Percentiles rank a stretch among this genome's conserved stretches.
These are phyloP conservation scores for Rhizopus delemar DNA, from an alignment of 371 early-diverging fungal genomes.

Conservation along the genomic window DNA sequence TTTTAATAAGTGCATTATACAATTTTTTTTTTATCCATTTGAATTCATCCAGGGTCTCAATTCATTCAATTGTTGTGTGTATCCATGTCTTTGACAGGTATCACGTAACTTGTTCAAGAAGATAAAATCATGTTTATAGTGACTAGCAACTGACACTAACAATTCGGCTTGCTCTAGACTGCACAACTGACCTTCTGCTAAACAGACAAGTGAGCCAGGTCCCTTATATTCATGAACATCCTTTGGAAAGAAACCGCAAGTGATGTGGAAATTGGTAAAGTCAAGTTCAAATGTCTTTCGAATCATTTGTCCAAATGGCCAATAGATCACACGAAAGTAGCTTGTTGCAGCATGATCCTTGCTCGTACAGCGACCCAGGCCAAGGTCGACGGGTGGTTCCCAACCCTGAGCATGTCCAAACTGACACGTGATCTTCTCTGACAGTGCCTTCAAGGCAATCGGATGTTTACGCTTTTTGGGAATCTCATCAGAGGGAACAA, in stretches of 20 bases:
- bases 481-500: neutral
- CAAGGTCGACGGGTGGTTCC: conserved; percentile 28
- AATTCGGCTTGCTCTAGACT: neutral
- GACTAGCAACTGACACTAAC: conserved; percentile 7
- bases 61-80: neutral
- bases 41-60: neutral
- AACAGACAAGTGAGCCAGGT: conserved; percentile 19
- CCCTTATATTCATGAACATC: conserved; percentile 33
- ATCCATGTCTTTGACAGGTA: conserved; percentile 10
- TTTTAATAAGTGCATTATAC: no score
- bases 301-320: conserved; percentile 28
- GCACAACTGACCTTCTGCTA: conserved; percentile 7
- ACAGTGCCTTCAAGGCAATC: neutral
- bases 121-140: conserved; percentile 6
- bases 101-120: conserved; percentile 9
- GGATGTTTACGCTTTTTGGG: neutral
- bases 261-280: conserved; percentile 24
- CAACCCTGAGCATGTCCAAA: conserved; percentile 10
- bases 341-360: neutral
- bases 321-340: conserved; percentile 23
- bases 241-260: conserved; percentile 23
- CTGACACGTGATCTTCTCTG: neutral
- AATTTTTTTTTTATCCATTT: no score
- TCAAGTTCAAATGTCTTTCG: conserved; percentile 11
- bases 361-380: conserved; percentile 8